Evolutionary conservation across 495 filamentous ascomycete genomes (phyloP), one percentile per base, ranked within the genome.

Genomic region (Geoglossum glabrum): DNA sequence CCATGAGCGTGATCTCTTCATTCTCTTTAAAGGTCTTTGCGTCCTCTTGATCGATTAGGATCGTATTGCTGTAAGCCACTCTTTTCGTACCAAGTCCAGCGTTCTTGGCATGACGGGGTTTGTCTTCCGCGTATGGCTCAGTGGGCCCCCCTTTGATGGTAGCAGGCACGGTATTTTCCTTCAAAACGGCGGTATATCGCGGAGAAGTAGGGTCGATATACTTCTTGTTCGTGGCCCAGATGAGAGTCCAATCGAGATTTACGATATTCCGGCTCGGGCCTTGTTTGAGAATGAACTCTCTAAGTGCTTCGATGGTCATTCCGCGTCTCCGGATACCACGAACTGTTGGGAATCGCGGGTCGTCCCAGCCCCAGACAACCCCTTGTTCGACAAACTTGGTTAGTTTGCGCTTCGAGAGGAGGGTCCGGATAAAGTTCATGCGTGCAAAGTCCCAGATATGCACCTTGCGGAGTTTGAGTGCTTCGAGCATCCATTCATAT

Each of bases 381-480:
- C 88, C 89, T 55, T 78, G 71, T 51, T 96, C 85, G 43, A 98
- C 92, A 40, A 96, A 76, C 74, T 90, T 93, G 30, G 90, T 87
- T 25, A 98, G 78, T 74, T 98, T 97, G 46, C 92, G 83, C 76
- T 97, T 98, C 21, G 86, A 92, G 1, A 95, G 77, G 59, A 95
- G 76, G 0, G 89, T 95, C 27, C 82, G 79, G 66, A 95, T 79
- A 65, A 97, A 96, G 76, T 95, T 96, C 78, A 97, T 87, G 64
- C 92, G 83, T 40, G 90, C 80, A 71, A 97, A 98, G 69, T 96
- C 90, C 92, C 92, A 97, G 71, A 97, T 85, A 69, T 96, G 80
- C 13, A 97, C 92, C 60, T 80, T 73, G 54, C 92, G 87, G 23
- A 98, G 79, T 61, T 85, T 81, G 50, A 97, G 76, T 0, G 86